Evolutionary conservation across 2,329 filamentous ascomycete genomes (phyloP).

Genomic region (Chaetomiaceae sp.): DNA sequence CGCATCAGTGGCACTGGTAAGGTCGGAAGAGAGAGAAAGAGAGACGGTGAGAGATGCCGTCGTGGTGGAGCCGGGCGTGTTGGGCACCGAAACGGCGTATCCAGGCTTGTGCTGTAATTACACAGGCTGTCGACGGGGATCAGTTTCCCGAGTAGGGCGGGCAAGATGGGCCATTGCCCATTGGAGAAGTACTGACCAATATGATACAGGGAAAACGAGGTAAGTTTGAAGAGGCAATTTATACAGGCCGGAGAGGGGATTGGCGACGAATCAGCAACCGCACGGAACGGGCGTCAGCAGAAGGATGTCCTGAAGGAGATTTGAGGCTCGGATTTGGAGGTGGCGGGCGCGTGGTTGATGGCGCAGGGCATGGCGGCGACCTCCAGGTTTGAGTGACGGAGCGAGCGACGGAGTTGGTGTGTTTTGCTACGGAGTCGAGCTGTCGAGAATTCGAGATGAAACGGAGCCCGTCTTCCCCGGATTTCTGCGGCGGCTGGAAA

Average conservation of each 20-base stretch:
- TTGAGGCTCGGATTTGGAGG: constrained; percentile 26
- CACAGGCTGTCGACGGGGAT: constrained; percentile 21
- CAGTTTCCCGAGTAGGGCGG: constrained; percentile 14
- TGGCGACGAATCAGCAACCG: constrained; percentile 23
- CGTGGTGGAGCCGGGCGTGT: constrained; percentile 21
- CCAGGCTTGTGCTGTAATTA: constrained; percentile 19
- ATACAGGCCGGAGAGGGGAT: constrained; percentile 19
- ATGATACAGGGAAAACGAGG: constrained; percentile 37
- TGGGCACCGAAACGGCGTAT: constrained; percentile 18
- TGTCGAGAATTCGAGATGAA: too few relatives aligned
- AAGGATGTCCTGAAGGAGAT: constrained; percentile 17
- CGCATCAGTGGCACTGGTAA: constrained; percentile 14
- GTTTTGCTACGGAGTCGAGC: too few relatives aligned
- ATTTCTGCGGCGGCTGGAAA: constrained; percentile 8
- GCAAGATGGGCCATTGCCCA: constrained; percentile 21
- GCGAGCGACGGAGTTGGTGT: too few relatives aligned
- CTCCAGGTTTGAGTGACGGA: constrained; percentile 9
- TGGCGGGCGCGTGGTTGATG: constrained; percentile 17
- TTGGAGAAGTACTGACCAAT: constrained; percentile 39
- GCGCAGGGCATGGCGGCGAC: constrained; percentile 27
- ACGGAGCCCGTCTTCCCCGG: constrained; percentile 7
- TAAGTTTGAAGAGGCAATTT: constrained; percentile 28
- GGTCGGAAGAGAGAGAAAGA: not conserved
- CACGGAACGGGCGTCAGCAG: constrained; percentile 22
- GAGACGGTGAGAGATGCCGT: too few relatives aligned